Evolutionary conservation across 2,329 filamentous ascomycete species (phyloP).

Genomic region (Dactylonectria macrodidyma): DNA sequence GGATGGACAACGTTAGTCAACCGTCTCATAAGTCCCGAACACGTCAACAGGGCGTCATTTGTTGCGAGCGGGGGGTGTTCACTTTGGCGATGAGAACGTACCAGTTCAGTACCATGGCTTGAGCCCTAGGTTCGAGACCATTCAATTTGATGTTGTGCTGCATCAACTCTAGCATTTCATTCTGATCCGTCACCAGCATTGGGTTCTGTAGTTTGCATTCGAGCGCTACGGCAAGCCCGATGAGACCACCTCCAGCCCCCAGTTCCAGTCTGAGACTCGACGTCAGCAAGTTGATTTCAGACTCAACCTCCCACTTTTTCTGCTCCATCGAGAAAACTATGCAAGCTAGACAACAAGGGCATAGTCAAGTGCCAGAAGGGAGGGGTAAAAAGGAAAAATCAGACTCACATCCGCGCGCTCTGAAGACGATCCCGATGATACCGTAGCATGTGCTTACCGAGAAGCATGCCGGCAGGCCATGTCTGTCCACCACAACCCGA

Average conservation of each 20-base stretch:
- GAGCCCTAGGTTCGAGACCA: conserved; percentile 72
- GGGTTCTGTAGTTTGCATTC: conserved; percentile 67
- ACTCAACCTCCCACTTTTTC: conserved; percentile 10
- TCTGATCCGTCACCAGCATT: conserved; percentile 88
- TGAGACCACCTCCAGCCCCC: conserved; percentile 91
- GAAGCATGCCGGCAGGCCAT: conserved; percentile 93
- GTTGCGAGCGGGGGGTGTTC: conserved; percentile 4
- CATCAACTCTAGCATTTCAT: conserved; percentile 89
- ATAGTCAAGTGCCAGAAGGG: conserved; percentile 1
- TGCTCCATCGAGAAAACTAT: background rate
- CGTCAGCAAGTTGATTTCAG: conserved; percentile 41
- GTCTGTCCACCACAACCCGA: conserved; percentile 93
- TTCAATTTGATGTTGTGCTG: conserved; percentile 90
- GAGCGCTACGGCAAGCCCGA: conserved; percentile 76
- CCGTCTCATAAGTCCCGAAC: conserved; percentile 19
- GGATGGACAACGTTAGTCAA: conserved; percentile 39
- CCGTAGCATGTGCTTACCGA: conserved; percentile 88
- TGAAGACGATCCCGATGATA: conserved; percentile 76
- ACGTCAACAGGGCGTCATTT: background rate
- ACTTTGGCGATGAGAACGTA: conserved; percentile 55
- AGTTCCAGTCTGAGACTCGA: conserved; percentile 80
- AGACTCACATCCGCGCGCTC: conserved; percentile 77
- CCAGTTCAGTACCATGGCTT: conserved; percentile 86
- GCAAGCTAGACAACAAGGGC: conserved; percentile 9
- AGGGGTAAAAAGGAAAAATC: conserved; percentile 10